phyloP scores from a whole-genome alignment of 1,284 basidiomycete species.

The Austroboletus niveus region DNA sequence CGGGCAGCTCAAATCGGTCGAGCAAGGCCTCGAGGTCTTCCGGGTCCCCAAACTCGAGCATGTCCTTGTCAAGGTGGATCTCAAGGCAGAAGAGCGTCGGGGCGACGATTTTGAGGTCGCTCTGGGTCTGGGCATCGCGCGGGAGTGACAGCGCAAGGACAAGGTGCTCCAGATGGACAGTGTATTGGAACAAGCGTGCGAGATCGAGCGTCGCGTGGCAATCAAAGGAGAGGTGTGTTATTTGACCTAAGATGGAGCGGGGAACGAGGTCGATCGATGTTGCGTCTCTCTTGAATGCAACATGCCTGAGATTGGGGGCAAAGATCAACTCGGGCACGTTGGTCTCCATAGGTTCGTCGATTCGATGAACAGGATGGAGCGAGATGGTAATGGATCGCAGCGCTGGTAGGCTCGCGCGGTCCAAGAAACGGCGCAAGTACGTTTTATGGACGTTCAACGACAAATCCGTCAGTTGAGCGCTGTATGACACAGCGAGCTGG shows the following conservation, averaged over 20 bases:
- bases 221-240: slow-evolving; percentile 28
- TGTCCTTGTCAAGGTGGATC: slow-evolving; percentile 21
- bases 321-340: background rate
- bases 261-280: slow-evolving; percentile 18
- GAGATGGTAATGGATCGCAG: slow-evolving; percentile 20
- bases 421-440: slow-evolving; percentile 24
- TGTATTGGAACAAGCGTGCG: slow-evolving; percentile 19
- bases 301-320: slow-evolving; percentile 16
- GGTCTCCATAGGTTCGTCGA: slow-evolving; percentile 4
- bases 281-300: slow-evolving; percentile 17
- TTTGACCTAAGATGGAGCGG: slow-evolving; percentile 15
- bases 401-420: slow-evolving; percentile 6
- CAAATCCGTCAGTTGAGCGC: slow-evolving; percentile 19
- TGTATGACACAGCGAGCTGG: slow-evolving; percentile 22
- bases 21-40: slow-evolving; percentile 16
- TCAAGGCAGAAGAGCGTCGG: slow-evolving; percentile 15
- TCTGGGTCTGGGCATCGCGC: background rate
- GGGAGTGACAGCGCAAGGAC: slow-evolving; percentile 14
- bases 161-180: slow-evolving; percentile 14
- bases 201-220: slow-evolving; percentile 16
- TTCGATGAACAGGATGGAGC: slow-evolving; percentile 11
- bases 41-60: slow-evolving; percentile 24
- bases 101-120: slow-evolving; percentile 2
- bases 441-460: slow-evolving; percentile 13
- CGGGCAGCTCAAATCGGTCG: slow-evolving; percentile 23